Base-by-base conservation (phyloP, 768 basidiomycete species). In the Amanita muscaria region DNA sequence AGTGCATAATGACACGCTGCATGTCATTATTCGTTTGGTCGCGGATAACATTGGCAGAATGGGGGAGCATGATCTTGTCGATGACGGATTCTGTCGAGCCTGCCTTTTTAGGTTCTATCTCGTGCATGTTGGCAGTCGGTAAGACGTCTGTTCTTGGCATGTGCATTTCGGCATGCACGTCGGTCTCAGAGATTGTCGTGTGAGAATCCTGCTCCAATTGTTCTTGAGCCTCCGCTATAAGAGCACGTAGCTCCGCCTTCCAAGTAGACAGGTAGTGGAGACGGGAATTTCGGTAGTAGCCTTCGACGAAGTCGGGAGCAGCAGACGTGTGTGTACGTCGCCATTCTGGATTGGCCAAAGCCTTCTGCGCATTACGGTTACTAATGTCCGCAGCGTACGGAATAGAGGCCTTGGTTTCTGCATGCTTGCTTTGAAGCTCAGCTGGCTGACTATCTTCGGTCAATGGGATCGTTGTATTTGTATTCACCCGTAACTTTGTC, bases 201-300 rank as follows among this genome's bases (percentile, higher is more conserved):
- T n/a, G n/a, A n/a, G n/a, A n/a, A n/a, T n/a, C n/a, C n/a, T n/a
- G n/a, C n/a, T 88, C 85, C 0, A 76, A 77, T 7, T 74, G 74
- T 50, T 80, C 79, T 55, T 88, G 87, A 0, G 92, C 88, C 55
- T 86, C 76, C 14, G 76, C 70, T 1, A 96, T 87, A 7, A 96
- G 73, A 12, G 70, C 67, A 55, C 80, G 82, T 30, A 97, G 70
- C 55, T 98, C 93, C 0, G 87, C 76, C 61, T 98, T 99, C 88
- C 89, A 94, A 2, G 79, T 83, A 4, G 87, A 81, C 9, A 99
- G 63, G 56, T 93, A 85, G 53, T 99, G 96, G n/a, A 99, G 67
- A 1, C 96, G 83, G 1, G 86, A 90, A 56, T 96, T 84, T 58
- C 77, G 77, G 63, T 80, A 81, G 57, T 80, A 94, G 0, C 78